Evolutionary conservation across 2,329 filamentous ascomycete species (phyloP).

Genomic region (Sclerotinia trifoliorum): DNA sequence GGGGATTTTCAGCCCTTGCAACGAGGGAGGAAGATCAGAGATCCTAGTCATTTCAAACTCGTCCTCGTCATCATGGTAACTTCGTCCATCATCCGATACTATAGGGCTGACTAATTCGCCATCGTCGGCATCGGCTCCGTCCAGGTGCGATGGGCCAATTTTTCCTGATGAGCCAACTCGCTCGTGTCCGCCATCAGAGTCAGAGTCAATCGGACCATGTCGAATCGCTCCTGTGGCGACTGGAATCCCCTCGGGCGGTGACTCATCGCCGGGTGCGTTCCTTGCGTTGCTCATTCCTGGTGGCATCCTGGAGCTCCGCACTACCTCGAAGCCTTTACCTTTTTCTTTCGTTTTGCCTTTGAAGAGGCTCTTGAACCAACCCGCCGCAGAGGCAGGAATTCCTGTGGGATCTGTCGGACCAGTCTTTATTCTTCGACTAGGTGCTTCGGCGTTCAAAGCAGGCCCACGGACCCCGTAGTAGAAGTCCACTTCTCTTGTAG

Average conservation of each 20-base stretch:
- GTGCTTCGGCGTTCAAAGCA: slow-evolving; percentile 76
- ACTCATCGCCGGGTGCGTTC: slow-evolving; percentile 61
- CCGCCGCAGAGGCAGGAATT: slow-evolving; percentile 81
- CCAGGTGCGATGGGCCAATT: slow-evolving; percentile 42
- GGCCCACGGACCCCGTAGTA: slow-evolving; percentile 93
- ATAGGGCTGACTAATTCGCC: slow-evolving; percentile 36
- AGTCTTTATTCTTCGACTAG: slow-evolving; percentile 83
- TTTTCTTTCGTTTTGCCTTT: slow-evolving; percentile 90
- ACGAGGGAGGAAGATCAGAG: slow-evolving; percentile 52
- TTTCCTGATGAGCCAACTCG: slow-evolving; percentile 37
- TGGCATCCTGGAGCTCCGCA: slow-evolving; percentile 83
- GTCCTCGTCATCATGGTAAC: slow-evolving; percentile 48
- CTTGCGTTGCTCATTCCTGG: slow-evolving; percentile 59
- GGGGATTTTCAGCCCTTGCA: slow-evolving; percentile 57
- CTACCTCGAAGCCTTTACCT: slow-evolving; percentile 94
- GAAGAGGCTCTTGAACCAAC: slow-evolving; percentile 81
- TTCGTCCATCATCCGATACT: slow-evolving; percentile 46
- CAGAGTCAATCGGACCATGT: slow-evolving; percentile 63
- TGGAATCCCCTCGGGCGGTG: slow-evolving; percentile 64
- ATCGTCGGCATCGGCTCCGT: slow-evolving; percentile 25
- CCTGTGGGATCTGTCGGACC: slow-evolving; percentile 93
- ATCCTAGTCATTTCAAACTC: slow-evolving; percentile 46
- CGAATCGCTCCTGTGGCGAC: slow-evolving; percentile 47
- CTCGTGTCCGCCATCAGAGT: slow-evolving; percentile 46
- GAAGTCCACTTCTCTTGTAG: slow-evolving; percentile 92